A percentile compares a stretch with the other conserved stretches of the same genome.
Evolutionary conservation across 805 yeast genomes (phyloP).

Genomic region (Ogataea parapolymorpha): DNA sequence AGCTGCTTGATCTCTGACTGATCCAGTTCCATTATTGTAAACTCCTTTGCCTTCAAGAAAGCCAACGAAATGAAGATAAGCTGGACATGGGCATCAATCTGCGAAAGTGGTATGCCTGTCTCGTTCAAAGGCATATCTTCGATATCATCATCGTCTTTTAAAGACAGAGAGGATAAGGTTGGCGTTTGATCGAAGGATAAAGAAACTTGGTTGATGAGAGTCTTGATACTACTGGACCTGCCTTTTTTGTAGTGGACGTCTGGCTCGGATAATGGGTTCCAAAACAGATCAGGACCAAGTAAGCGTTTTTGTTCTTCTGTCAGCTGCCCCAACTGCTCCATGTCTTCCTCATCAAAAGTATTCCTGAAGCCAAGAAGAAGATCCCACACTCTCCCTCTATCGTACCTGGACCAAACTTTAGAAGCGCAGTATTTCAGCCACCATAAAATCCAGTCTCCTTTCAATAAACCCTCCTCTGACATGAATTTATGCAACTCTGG

Average conservation of each 20-base stretch:
- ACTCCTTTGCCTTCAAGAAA: constrained; percentile 74
- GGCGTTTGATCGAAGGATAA: constrained; percentile 27
- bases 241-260: constrained; percentile 18
- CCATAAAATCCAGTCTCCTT: constrained; percentile 91
- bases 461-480: constrained; percentile 73
- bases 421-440: constrained; percentile 92
- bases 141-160: constrained; percentile 16
- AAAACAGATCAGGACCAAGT: constrained; percentile 61
- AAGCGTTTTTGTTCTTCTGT: constrained; percentile 22
- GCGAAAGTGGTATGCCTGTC: constrained; percentile 47
- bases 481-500: constrained; percentile 78
- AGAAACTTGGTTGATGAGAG: constrained; percentile 26
- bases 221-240: constrained; percentile 32
- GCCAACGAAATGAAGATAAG: constrained; percentile 74
- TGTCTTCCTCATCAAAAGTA: constrained; percentile 22
- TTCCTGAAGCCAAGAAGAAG: constrained; percentile 73
- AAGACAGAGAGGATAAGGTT: constrained; percentile 23
- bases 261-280: constrained; percentile 44
- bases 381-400: constrained; percentile 91
- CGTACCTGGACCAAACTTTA: constrained; percentile 75
- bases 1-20: constrained; percentile 85
- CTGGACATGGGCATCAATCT: constrained; percentile 72
- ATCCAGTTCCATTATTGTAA: constrained; percentile 78
- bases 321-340: constrained; percentile 21
- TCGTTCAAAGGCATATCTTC: constrained; percentile 22